These are phyloP conservation scores for Auriscalpium microsporum DNA, from an alignment of 768 basidiomycete genomes.

Conservation along the genomic window DNA sequence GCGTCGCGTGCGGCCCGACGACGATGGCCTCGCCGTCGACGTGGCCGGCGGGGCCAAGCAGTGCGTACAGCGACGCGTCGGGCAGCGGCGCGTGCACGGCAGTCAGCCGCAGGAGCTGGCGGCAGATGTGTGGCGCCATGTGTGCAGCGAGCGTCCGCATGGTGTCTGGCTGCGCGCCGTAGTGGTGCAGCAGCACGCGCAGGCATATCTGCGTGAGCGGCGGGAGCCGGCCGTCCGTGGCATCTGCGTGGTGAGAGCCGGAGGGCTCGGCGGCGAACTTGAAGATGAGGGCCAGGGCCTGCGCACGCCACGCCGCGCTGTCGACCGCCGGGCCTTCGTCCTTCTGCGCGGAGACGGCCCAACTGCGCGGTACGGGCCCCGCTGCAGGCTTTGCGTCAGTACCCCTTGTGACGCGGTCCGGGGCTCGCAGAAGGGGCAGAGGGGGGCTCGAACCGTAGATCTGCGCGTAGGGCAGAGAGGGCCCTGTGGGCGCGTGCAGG, in stretches of 20 bases:
- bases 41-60: constrained; percentile 44
- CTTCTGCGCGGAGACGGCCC: constrained; percentile 30
- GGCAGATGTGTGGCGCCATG: constrained; percentile 52
- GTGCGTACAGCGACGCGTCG: constrained; percentile 37
- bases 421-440: background rate
- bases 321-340: constrained; percentile 23
- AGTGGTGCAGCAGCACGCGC: constrained; percentile 34
- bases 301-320: constrained; percentile 38
- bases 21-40: constrained; percentile 58
- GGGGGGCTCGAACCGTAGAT: constrained; percentile 9
- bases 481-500: background rate
- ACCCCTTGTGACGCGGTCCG: background rate
- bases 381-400: constrained; percentile 7
- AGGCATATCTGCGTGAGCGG: constrained; percentile 53
- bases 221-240: constrained; percentile 27
- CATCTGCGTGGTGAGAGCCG: background rate
- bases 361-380: constrained; percentile 42
- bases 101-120: constrained; percentile 47
- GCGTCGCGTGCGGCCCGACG: constrained; percentile 42
- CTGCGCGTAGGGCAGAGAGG: constrained; percentile 10
- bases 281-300: constrained; percentile 49
- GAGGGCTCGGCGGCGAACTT: constrained; percentile 14
- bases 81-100: constrained; percentile 52
- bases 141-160: constrained; percentile 39
- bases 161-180: constrained; percentile 27